Conservation (phyloP, 83 land plant species). For the Picea abies region DNA sequence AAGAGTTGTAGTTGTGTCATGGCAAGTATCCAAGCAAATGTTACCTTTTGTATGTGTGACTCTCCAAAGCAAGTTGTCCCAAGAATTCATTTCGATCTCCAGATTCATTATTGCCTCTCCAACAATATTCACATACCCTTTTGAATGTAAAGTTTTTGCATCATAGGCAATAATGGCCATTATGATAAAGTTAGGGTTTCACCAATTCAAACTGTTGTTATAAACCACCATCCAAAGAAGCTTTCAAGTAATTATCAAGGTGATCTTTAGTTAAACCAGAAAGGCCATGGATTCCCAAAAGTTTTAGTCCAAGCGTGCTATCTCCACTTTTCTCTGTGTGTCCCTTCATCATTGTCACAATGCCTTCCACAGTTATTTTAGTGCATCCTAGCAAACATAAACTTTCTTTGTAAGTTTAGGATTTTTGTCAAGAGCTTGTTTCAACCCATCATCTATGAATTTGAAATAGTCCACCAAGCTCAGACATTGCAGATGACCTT, state of each 20-base stretch:
- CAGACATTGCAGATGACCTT: too few relatives aligned
- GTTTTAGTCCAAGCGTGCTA: constrained; percentile 32
- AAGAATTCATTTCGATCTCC: constrained; percentile 50
- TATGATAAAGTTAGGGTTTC: constrained; percentile 40
- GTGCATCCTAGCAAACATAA: constrained; percentile 66
- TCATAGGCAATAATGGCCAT: constrained; percentile 40
- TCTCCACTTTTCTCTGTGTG: constrained; percentile 16
- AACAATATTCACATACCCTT: constrained; percentile 90
- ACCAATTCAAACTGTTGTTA: neutral
- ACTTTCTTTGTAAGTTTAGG: too few relatives aligned
- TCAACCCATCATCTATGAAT: too few relatives aligned
- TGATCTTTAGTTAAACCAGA: constrained; percentile 45
- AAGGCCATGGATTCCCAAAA: constrained; percentile 53
- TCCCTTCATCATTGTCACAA: constrained; percentile 43
- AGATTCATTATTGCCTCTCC: constrained; percentile 71
- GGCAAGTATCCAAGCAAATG: constrained; percentile 75
- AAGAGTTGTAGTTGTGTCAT: constrained; percentile 82
- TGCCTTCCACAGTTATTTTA: constrained; percentile 50
- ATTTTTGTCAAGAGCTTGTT: too few relatives aligned
- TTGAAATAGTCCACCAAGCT: too few relatives aligned
- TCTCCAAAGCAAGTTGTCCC: constrained; percentile 67
- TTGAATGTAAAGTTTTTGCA: constrained; percentile 47
- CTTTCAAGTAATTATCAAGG: constrained; percentile 40
- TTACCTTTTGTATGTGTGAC: constrained; percentile 70
- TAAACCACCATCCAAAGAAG: constrained; percentile 25